Conservation (phyloP, 2,329 filamentous ascomycete genomes). For the Cucurbitaria berberidis region DNA sequence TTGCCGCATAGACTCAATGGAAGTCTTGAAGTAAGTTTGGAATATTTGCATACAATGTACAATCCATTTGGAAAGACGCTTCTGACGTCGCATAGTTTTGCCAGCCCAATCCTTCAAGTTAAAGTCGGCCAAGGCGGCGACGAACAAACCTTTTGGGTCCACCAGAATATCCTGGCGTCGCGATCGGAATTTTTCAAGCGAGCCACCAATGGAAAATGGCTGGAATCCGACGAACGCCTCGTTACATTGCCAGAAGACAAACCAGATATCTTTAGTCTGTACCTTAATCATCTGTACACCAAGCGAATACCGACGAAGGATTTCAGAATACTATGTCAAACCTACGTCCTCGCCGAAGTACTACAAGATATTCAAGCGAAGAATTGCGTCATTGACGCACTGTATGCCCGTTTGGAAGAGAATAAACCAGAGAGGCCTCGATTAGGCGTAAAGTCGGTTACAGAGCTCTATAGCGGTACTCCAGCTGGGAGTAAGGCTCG, state of each 20-base stretch:
- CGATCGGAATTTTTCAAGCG: constrained; percentile 22
- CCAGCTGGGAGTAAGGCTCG: background rate
- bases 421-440: background rate
- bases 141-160: constrained; percentile 8
- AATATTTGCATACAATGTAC: background rate
- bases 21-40: background rate
- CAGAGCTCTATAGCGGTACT: background rate
- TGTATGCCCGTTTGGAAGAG: background rate
- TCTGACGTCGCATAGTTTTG: background rate
- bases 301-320: background rate
- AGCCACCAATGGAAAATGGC: constrained; percentile 21
- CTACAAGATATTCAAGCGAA: background rate
- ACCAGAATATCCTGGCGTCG: constrained; percentile 13
- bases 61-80: background rate
- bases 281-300: constrained; percentile 15
- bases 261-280: constrained; percentile 13
- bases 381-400: background rate
- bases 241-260: constrained; percentile 14
- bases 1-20: background rate
- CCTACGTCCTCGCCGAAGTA: background rate
- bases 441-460: background rate
- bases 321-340: background rate
- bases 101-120: background rate
- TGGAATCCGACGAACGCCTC: constrained; percentile 7
- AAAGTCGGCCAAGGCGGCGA: constrained; percentile 3